Percentiles rank a stretch among this genome's conserved stretches.
Evolutionary conservation across 352 stramenopile species (phyloP).

Genomic region (Phytophthora europaea): DNA sequence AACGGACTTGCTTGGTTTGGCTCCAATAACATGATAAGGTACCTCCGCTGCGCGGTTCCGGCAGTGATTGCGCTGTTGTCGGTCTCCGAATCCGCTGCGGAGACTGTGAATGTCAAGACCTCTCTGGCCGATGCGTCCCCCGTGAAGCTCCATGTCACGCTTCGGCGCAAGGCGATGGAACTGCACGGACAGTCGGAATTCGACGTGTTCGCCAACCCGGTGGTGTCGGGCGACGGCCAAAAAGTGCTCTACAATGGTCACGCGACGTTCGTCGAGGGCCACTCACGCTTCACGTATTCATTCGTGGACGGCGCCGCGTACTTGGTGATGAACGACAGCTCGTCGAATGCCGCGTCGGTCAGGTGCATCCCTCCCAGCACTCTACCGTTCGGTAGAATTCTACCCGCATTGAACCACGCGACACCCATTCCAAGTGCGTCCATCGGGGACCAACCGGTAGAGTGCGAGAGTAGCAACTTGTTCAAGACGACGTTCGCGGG

Average conservation of each 20-base stretch:
- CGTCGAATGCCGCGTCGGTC: conserved; percentile 12
- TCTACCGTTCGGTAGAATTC: conserved; percentile 32
- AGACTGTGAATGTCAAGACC: background rate
- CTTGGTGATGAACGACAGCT: conserved; percentile 29
- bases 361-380: conserved; percentile 26
- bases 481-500: conserved; percentile 42
- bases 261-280: conserved; percentile 33
- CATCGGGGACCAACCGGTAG: conserved; percentile 19
- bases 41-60: background rate
- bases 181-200: conserved; percentile 36
- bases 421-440: conserved; percentile 22
- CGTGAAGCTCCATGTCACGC: conserved; percentile 45
- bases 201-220: conserved; percentile 38
- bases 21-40: background rate
- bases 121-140: conserved; percentile 32
- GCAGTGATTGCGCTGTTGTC: background rate
- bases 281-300: conserved; percentile 35
- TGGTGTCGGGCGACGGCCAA: conserved; percentile 26
- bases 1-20: too few relatives aligned
- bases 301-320: conserved; percentile 39
- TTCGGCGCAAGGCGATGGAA: conserved; percentile 37
- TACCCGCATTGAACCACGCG: conserved; percentile 24
- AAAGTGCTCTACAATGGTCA: conserved; percentile 40
- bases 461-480: conserved; percentile 37
- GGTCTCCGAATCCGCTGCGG: background rate